These are phyloP conservation scores for Camelina hispida DNA, from an alignment of 345 rosid genomes.

Conservation along the genomic window DNA sequence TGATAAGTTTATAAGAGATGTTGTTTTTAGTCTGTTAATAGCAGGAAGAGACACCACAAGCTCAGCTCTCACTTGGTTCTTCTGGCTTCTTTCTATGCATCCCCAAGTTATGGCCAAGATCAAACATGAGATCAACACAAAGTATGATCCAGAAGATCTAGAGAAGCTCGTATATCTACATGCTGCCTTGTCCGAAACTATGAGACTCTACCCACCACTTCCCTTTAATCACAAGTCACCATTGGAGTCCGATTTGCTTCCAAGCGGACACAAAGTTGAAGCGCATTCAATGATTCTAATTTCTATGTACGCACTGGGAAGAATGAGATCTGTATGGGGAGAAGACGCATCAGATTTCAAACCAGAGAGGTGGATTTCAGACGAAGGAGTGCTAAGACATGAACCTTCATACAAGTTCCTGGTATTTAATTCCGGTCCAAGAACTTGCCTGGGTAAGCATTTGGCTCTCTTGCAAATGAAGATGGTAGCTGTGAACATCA, in stretches of 20 bases:
- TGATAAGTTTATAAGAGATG: constrained; percentile 48
- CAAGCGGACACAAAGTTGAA: constrained; percentile 46
- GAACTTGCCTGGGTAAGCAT: constrained; percentile 41
- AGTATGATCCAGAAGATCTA: constrained; percentile 34
- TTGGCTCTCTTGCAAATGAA: constrained; percentile 40
- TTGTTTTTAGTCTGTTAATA: constrained; percentile 31
- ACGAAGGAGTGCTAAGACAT: constrained; percentile 14
- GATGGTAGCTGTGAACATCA: constrained; percentile 17
- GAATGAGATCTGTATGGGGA: constrained; percentile 54
- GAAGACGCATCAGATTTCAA: constrained; percentile 51
- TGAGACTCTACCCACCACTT: constrained; percentile 46
- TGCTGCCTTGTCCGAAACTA: constrained; percentile 36
- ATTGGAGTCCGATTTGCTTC: constrained; percentile 28
- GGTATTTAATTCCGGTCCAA: constrained; percentile 37
- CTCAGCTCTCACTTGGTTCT: constrained; percentile 47
- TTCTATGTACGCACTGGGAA: constrained; percentile 38
- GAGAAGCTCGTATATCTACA: constrained; percentile 46
- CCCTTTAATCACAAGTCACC: constrained; percentile 33
- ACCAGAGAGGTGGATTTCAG: constrained; percentile 52
- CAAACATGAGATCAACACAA: constrained; percentile 21
- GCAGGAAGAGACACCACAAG: constrained; percentile 56
- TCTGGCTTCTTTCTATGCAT: constrained; percentile 50
- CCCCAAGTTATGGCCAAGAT: constrained; percentile 44
- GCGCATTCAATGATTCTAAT: constrained; percentile 8
- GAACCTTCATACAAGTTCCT: constrained; percentile 37